These are phyloP conservation scores for Mikania micrantha DNA, from an alignment of 129 eudicot genomes.

Conservation along the genomic window DNA sequence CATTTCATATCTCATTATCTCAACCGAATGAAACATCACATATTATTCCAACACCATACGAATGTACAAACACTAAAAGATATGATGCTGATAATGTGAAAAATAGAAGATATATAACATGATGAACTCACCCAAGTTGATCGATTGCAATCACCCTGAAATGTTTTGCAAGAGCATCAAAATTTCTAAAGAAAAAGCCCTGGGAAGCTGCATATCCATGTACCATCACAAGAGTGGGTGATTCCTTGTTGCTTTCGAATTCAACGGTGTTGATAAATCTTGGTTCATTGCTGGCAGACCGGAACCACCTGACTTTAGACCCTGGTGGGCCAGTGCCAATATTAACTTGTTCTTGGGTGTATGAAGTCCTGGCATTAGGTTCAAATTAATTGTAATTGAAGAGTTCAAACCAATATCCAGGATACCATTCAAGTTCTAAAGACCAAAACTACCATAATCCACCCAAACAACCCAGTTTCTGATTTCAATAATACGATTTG, in stretches of 20 bases:
- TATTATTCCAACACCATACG: neutral
- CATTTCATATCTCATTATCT: neutral
- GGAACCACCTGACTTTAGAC: constrained; percentile 80
- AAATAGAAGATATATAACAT: neutral
- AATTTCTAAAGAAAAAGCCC: constrained; percentile 94
- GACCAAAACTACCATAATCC: neutral
- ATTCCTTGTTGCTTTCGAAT: constrained; percentile 59
- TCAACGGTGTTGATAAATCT: constrained; percentile 82
- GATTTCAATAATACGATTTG: neutral
- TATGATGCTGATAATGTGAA: neutral
- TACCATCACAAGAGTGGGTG: constrained; percentile 91
- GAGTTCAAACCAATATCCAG: neutral
- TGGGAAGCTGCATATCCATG: constrained; percentile 98
- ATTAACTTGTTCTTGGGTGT: constrained; percentile 57
- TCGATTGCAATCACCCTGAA: constrained; percentile 89
- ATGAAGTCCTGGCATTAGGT: constrained; percentile 48
- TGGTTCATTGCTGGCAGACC: constrained; percentile 71
- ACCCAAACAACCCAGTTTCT: constrained; percentile 4
- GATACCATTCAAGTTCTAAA: neutral
- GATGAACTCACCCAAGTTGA: constrained; percentile 78
- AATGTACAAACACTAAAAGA: neutral
- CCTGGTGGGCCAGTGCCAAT: constrained; percentile 93
- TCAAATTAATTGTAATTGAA: neutral
- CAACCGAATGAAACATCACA: neutral
- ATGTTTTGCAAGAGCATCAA: constrained; percentile 72